Evolutionary conservation across 2,329 filamentous ascomycete species (phyloP).

Genomic region (Neopestalotiopsis rosae): DNA sequence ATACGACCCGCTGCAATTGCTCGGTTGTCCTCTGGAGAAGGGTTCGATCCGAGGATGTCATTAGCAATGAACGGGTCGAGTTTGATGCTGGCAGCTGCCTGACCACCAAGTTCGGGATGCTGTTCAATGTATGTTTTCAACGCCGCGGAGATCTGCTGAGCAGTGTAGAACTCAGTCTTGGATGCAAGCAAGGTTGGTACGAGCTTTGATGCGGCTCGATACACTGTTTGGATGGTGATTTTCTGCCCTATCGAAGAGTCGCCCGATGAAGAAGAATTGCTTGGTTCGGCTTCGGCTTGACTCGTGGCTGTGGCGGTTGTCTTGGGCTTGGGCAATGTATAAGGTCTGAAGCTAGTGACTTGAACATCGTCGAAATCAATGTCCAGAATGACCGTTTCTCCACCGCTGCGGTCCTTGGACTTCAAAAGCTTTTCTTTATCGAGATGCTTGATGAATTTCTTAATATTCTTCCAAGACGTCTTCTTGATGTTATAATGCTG

Average conservation of each 20-base stretch:
- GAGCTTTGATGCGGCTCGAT: slow-evolving; percentile 26
- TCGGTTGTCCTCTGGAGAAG: slow-evolving; percentile 46
- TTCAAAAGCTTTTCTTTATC: slow-evolving; percentile 69
- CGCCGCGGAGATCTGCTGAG: slow-evolving; percentile 61
- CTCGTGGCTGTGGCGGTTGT: slow-evolving; percentile 29
- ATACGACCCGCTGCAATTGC: slow-evolving; percentile 49
- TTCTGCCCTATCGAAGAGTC: slow-evolving; percentile 19
- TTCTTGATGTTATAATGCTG: slow-evolving; percentile 71
- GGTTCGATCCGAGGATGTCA: slow-evolving; percentile 57
- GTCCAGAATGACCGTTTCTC: slow-evolving; percentile 68
- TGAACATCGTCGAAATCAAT: slow-evolving; percentile 66
- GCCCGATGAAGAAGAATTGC: slow-evolving; percentile 6
- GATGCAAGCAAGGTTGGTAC: slow-evolving; percentile 51
- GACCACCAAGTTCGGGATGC: slow-evolving; percentile 58
- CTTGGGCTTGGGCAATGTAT: slow-evolving; percentile 57
- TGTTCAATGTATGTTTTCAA: slow-evolving; percentile 64
- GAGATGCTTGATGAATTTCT: slow-evolving; percentile 71
- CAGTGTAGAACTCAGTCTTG: slow-evolving; percentile 55
- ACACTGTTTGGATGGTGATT: slow-evolving; percentile 28
- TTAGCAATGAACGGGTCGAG: slow-evolving; percentile 69
- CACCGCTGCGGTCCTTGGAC: slow-evolving; percentile 67
- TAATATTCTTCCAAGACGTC: slow-evolving; percentile 72
- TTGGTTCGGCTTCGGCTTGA: neutral
- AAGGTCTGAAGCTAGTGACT: slow-evolving; percentile 63
- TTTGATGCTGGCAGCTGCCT: slow-evolving; percentile 65